phyloP scores from a whole-genome alignment of 2,329 filamentous ascomycete species.

The Diaporthe citriasiana region DNA sequence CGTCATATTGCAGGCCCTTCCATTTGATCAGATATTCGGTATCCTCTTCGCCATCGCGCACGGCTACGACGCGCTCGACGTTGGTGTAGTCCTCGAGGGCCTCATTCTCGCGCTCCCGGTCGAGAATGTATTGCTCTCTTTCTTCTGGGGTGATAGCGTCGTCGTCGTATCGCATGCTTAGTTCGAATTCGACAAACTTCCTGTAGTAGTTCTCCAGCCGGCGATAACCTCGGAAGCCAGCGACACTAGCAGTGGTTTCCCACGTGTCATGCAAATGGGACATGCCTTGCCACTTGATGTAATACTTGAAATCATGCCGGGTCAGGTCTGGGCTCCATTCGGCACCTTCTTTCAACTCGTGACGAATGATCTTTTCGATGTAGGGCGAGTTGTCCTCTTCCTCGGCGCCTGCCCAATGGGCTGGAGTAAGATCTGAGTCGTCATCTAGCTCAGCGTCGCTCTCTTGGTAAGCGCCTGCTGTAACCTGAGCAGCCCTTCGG shows the following conservation, averaged over 20 bases:
- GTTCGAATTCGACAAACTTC: conserved; percentile 84
- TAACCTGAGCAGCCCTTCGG: conserved; percentile 82
- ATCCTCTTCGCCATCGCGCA: conserved; percentile 83
- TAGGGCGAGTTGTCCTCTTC: conserved; percentile 85
- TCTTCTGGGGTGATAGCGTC: conserved; percentile 86
- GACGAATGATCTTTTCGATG: conserved; percentile 92
- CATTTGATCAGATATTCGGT: conserved; percentile 96
- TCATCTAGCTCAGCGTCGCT: conserved; percentile 76
- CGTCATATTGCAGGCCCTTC: conserved; percentile 94
- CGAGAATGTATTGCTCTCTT: conserved; percentile 94
- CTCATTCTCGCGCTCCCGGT: conserved; percentile 91
- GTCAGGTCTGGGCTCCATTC: conserved; percentile 70
- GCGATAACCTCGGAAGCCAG: conserved; percentile 84
- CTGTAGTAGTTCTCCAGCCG: conserved; percentile 96
- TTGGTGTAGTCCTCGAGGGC: conserved; percentile 90
- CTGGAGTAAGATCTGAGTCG: conserved; percentile 76
- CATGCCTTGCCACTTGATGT: conserved; percentile 97
- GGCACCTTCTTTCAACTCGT: conserved; percentile 80
- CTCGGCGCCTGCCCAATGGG: conserved; percentile 76
- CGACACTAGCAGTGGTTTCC: conserved; percentile 84
- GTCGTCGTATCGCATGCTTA: conserved; percentile 80
- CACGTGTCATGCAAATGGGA: conserved; percentile 97
- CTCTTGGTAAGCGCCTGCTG: conserved; percentile 74
- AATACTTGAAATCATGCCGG: conserved; percentile 86
- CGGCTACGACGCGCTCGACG: conserved; percentile 92